A percentile compares a stretch with the other conserved stretches of the same genome.
Conservation (phyloP, 1,284 basidiomycete genomes). For the Coriolopsis trogii region DNA sequence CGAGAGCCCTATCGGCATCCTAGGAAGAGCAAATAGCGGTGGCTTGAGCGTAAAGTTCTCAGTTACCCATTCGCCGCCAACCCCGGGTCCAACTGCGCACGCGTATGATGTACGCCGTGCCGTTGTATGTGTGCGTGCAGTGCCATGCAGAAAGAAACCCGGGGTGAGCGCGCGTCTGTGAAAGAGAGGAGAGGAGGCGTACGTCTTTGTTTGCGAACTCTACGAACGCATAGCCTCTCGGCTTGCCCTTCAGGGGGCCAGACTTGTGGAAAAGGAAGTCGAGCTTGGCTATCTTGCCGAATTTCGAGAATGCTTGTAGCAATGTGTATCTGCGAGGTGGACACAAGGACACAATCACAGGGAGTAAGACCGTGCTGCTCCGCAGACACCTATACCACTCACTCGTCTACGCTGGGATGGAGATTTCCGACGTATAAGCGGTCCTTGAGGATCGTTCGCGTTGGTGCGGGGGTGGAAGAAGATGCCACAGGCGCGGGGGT, state of each 20-base stretch:
- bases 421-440: conserved; percentile 93
- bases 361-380: neutral
- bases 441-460: conserved; percentile 49
- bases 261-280: conserved; percentile 96
- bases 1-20: conserved; percentile 86
- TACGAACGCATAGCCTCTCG: conserved; percentile 93
- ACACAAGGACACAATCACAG: neutral
- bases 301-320: conserved; percentile 88
- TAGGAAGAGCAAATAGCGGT: conserved; percentile 38
- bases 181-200: conserved; percentile 42
- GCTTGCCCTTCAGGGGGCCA: conserved; percentile 87
- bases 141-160: conserved; percentile 39
- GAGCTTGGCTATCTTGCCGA: conserved; percentile 89
- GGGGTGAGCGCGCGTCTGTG: conserved; percentile 47
- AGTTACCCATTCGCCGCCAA: conserved; percentile 4
- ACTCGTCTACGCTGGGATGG: conserved; percentile 89
- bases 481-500: conserved; percentile 12
- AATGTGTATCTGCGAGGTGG: conserved; percentile 71
- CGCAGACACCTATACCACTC: conserved; percentile 28
- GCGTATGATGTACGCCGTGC: conserved; percentile 15
- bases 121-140: conserved; percentile 15
- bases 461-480: conserved; percentile 23
- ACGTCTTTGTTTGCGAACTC: conserved; percentile 84
- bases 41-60: conserved; percentile 14
- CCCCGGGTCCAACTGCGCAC: conserved; percentile 25